phyloP scores from a whole-genome alignment of 2,329 filamentous ascomycete species.

The Cladosporium sp. region DNA sequence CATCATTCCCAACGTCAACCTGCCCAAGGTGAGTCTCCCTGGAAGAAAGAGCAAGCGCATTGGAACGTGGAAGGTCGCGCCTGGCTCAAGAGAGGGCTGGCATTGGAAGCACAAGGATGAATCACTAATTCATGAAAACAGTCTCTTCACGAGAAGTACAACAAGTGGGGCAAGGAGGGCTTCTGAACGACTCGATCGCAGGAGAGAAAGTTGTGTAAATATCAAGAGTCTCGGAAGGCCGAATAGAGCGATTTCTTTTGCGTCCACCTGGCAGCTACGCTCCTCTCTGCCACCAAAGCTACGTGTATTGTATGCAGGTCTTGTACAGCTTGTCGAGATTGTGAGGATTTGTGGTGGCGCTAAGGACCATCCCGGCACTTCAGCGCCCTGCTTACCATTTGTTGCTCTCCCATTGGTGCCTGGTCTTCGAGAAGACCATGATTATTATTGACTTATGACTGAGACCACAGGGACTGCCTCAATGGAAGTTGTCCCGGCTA shows the following conservation, averaged over 20 bases:
- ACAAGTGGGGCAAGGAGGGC: constrained; percentile 99
- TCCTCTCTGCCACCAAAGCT: too few relatives aligned
- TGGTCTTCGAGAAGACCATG: too few relatives aligned
- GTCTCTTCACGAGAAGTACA: constrained; percentile 93
- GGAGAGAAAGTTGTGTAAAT: constrained; percentile 7
- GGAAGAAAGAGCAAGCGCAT: not conserved
- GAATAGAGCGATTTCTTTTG: constrained; percentile 12
- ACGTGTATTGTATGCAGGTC: too few relatives aligned
- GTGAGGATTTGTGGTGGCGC: too few relatives aligned
- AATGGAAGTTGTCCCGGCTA: too few relatives aligned
- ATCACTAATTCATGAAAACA: constrained; percentile 35
- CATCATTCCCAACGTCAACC: constrained; percentile 85
- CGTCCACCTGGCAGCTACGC: not conserved
- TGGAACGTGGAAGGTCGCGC: not conserved
- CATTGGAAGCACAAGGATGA: not conserved
- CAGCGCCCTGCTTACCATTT: too few relatives aligned
- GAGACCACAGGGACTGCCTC: too few relatives aligned
- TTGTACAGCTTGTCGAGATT: too few relatives aligned
- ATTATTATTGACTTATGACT: too few relatives aligned
- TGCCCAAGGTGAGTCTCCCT: constrained; percentile 69
- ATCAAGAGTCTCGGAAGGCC: constrained; percentile 13
- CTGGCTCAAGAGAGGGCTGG: not conserved
- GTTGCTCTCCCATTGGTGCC: too few relatives aligned
- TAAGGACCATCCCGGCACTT: too few relatives aligned
- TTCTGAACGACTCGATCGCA: constrained; percentile 49